Conservation (phyloP, 495 filamentous ascomycete species). For the Articulospora tetracladia region DNA sequence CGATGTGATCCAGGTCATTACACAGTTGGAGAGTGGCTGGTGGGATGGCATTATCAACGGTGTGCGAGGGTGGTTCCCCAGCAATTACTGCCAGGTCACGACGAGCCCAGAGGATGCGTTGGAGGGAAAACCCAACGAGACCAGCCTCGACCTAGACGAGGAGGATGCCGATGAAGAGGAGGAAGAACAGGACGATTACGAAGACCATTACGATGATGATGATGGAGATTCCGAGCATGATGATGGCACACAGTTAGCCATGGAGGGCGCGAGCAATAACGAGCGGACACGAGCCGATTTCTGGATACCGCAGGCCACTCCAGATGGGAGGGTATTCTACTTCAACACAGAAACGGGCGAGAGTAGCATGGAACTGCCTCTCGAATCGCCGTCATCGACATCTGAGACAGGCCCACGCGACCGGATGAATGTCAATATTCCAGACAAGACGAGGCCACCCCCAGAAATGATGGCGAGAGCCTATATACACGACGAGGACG, state of each 20-base stretch:
- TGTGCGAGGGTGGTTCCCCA: constrained; percentile 95
- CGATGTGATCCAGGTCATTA: constrained; percentile 96
- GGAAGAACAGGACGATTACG: constrained; percentile 61
- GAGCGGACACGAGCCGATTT: constrained; percentile 89
- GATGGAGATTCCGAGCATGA: constrained; percentile 61
- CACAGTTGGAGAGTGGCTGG: constrained; percentile 96
- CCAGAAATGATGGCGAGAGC: constrained; percentile 90
- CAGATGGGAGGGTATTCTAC: constrained; percentile 91
- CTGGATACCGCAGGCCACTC: constrained; percentile 97
- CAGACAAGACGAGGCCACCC: constrained; percentile 85
- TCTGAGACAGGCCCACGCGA: constrained; percentile 85
- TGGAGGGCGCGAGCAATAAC: constrained; percentile 61
- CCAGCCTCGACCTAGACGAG: constrained; percentile 1
- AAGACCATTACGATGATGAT: constrained; percentile 67
- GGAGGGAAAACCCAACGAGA: constrained; percentile 39
- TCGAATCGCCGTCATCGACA: constrained; percentile 79
- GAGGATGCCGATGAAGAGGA: constrained; percentile 48
- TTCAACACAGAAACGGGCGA: constrained; percentile 96
- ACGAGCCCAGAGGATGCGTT: constrained; percentile 61
- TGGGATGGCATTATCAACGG: constrained; percentile 97
- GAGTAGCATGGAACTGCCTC: constrained; percentile 86
- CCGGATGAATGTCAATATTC: constrained; percentile 80
- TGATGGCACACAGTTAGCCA: constrained; percentile 55
- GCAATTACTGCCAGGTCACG: constrained; percentile 93
- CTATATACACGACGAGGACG: constrained; percentile 77